Conservation (phyloP, 2,329 filamentous ascomycete species). For the Monilinia fructigena region DNA sequence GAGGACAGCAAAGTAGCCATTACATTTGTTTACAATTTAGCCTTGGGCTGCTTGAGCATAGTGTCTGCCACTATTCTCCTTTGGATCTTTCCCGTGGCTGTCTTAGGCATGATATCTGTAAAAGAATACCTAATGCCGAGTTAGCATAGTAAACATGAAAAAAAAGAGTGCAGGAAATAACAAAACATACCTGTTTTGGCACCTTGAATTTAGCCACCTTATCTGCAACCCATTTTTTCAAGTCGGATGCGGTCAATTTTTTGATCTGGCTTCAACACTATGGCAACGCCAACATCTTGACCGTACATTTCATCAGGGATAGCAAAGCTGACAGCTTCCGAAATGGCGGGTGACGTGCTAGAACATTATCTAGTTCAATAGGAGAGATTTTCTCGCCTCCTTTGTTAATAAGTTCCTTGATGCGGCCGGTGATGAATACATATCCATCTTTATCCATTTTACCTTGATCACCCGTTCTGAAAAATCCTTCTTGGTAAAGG, state of each 20-base stretch:
- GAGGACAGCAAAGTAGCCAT: too few relatives aligned
- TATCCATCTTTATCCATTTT: conserved; percentile 79
- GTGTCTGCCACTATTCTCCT: conserved; percentile 80
- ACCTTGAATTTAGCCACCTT: conserved; percentile 81
- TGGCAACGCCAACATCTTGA: conserved; percentile 74
- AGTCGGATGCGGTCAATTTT: conserved; percentile 55
- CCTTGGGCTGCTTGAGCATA: conserved; percentile 70
- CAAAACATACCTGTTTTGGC: conserved; percentile 66
- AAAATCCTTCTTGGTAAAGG: conserved; percentile 78
- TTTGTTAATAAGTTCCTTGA: conserved; percentile 92
- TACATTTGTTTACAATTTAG: conserved; percentile 49
- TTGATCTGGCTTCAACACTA: conserved; percentile 68
- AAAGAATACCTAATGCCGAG: conserved; percentile 67
- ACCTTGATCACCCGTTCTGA: conserved; percentile 85
- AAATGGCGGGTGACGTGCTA: conserved; percentile 70
- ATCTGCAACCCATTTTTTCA: conserved; percentile 67
- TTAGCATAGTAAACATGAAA: conserved; percentile 22
- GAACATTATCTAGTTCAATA: conserved; percentile 81
- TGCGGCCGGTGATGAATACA: conserved; percentile 82
- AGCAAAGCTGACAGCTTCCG: conserved; percentile 80
- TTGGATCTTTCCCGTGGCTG: conserved; percentile 88
- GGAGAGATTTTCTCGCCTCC: conserved; percentile 87
- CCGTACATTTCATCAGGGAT: conserved; percentile 80
- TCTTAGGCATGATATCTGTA: conserved; percentile 82
- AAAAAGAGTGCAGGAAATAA: not conserved